These are phyloP conservation scores for Pseudozyma sp. DNA, from an alignment of 1,284 basidiomycete species.

Conservation along the genomic window DNA sequence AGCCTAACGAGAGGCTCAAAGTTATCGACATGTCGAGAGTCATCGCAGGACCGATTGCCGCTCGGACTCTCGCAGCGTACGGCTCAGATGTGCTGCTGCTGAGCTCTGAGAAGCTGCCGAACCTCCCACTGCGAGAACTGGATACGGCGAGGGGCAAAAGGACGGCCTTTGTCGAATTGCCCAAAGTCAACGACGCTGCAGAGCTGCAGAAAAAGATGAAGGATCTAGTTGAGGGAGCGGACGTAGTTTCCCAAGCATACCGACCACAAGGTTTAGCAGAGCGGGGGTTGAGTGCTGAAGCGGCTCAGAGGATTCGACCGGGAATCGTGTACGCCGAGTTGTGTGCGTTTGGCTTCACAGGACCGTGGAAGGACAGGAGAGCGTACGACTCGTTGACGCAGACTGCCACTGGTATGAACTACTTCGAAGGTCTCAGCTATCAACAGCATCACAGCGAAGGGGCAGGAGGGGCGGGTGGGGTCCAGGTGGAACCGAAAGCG, in stretches of 20 bases:
- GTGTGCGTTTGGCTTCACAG: slow-evolving; percentile 75
- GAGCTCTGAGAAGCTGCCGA: slow-evolving; percentile 74
- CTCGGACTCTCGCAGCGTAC: slow-evolving; percentile 70
- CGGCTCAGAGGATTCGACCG: slow-evolving; percentile 69
- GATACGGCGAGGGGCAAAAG: slow-evolving; percentile 78
- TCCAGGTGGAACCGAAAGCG: slow-evolving; percentile 69
- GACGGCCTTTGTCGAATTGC: slow-evolving; percentile 76
- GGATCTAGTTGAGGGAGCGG: slow-evolving; percentile 71
- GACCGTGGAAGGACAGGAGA: slow-evolving; percentile 74
- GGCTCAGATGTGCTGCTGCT: slow-evolving; percentile 76
- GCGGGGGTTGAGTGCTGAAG: slow-evolving; percentile 17
- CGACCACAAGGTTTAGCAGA: slow-evolving; percentile 59
- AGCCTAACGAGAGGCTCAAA: slow-evolving; percentile 4
- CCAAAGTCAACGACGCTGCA: slow-evolving; percentile 13
- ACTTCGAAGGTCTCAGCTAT: slow-evolving; percentile 73
- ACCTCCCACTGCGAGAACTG: slow-evolving; percentile 73
- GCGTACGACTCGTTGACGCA: slow-evolving; percentile 79
- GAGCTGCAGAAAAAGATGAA: slow-evolving; percentile 63
- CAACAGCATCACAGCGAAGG: slow-evolving; percentile 68
- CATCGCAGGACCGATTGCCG: slow-evolving; percentile 21
- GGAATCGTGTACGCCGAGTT: slow-evolving; percentile 76
- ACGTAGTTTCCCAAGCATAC: slow-evolving; percentile 79
- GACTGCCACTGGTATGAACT: slow-evolving; percentile 76
- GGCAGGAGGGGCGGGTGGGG: not conserved
- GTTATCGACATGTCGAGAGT: slow-evolving; percentile 41